Percentiles rank a stretch among this genome's conserved stretches.
These are phyloP conservation scores for Pichia sp. DNA, from an alignment of 1,139 yeast species.

Conservation along the genomic window DNA sequence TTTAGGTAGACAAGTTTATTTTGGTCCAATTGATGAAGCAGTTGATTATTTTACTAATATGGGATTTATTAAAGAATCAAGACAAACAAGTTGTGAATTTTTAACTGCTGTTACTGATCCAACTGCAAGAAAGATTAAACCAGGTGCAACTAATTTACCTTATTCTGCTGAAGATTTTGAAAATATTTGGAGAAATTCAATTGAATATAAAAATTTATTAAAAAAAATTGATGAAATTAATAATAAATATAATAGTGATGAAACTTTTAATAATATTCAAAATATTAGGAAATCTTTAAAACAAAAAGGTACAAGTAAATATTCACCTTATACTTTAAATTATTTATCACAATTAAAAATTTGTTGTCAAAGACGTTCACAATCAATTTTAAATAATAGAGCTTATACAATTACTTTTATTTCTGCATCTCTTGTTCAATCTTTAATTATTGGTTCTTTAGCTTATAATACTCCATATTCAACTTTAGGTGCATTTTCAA, in stretches of 20 bases:
- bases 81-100: conserved; percentile 82
- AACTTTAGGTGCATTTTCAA: conserved; percentile 34
- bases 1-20: conserved; percentile 73
- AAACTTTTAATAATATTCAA: conserved; percentile 28
- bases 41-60: conserved; percentile 53
- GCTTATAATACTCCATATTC: conserved; percentile 32
- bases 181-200: conserved; percentile 40
- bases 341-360: conserved; percentile 40
- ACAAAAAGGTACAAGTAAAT: conserved; percentile 29
- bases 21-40: conserved; percentile 59
- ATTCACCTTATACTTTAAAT: conserved; percentile 41
- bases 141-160: conserved; percentile 40
- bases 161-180: conserved; percentile 41
- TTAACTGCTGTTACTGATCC: conserved; percentile 77
- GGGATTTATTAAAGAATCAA: conserved; percentile 66
- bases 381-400: conserved; percentile 43
- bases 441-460: conserved; percentile 35
- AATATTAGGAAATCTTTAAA: conserved; percentile 32
- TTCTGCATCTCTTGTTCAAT: conserved; percentile 44
- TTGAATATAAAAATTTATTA: conserved; percentile 30
- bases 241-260: conserved; percentile 18
- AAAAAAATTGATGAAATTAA: conserved; percentile 26
- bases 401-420: conserved; percentile 39
- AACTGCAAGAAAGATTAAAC: conserved; percentile 32
- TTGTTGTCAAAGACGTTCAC: conserved; percentile 42